Percentiles rank a stretch among this genome's conserved stretches.
phyloP scores from a whole-genome alignment of 345 rosid genomes.

The Arabidopsis thaliana region DNA sequence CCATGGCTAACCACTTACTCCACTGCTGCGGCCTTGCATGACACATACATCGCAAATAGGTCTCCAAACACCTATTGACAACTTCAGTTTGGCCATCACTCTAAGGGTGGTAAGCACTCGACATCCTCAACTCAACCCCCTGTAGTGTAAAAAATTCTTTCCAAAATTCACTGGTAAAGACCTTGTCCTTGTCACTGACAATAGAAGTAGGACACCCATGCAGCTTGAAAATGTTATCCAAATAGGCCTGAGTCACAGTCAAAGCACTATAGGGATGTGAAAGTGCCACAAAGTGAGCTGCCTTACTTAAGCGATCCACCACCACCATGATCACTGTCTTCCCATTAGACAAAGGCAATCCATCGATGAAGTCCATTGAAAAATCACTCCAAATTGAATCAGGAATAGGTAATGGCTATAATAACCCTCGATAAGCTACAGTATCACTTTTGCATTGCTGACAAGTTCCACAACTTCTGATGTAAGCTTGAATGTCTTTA shows the following conservation, averaged over 20 bases:
- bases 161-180: neutral
- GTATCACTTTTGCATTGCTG: neutral
- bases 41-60: neutral
- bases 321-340: neutral
- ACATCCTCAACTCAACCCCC: neutral
- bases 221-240: neutral
- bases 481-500: neutral
- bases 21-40: neutral
- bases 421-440: rapidly evolving
- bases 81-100: neutral
- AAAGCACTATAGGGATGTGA: neutral
- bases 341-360: neutral
- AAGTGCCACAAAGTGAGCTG: neutral
- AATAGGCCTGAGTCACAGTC: neutral
- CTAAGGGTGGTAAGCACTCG: neutral
- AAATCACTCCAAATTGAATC: neutral
- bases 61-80: neutral
- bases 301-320: neutral
- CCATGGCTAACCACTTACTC: neutral
- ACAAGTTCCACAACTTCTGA: neutral
- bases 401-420: neutral
- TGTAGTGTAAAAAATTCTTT: neutral
- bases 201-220: neutral
- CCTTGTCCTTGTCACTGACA: neutral
- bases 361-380: neutral